Conservation (phyloP, 345 rosid genomes). For the Noccaea bulbosa region DNA sequence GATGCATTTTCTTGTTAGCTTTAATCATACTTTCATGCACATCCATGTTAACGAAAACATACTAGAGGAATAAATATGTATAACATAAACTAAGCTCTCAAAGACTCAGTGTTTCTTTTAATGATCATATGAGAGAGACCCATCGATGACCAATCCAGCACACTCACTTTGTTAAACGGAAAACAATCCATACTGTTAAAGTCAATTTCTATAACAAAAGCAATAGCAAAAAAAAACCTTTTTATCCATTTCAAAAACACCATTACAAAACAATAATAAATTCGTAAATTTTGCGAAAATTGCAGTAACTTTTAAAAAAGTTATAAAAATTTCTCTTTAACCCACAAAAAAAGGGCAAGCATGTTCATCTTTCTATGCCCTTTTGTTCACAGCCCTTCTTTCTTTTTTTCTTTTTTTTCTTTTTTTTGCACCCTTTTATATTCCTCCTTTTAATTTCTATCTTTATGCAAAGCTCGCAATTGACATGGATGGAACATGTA, state of each 20-base stretch:
- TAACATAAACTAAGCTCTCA: background rate
- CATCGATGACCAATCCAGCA: slow-evolving; percentile 33
- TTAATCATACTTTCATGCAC: slow-evolving; percentile 7
- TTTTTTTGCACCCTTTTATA: background rate
- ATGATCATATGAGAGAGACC: slow-evolving; percentile 34
- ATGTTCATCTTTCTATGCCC: slow-evolving; percentile 35
- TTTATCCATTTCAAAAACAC: slow-evolving; percentile 37
- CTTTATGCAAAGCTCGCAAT: slow-evolving; percentile 33
- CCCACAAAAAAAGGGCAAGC: slow-evolving; percentile 31
- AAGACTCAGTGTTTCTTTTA: slow-evolving; percentile 28
- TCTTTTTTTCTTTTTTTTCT: slow-evolving; percentile 12
- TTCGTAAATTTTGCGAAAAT: slow-evolving; percentile 1
- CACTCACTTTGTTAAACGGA: slow-evolving; percentile 32
- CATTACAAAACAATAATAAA: background rate
- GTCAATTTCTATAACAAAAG: slow-evolving; percentile 39
- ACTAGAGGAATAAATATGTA: background rate
- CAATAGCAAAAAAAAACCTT: slow-evolving; percentile 32
- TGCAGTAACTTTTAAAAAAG: slow-evolving; percentile 31
- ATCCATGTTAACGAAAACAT: slow-evolving; percentile 14
- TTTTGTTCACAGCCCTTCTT: slow-evolving; percentile 29
- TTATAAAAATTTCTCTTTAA: slow-evolving; percentile 27
- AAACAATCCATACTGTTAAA: slow-evolving; percentile 28
- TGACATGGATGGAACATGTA: slow-evolving; percentile 13
- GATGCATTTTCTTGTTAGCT: background rate
- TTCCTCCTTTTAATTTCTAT: slow-evolving; percentile 22